phyloP scores from a whole-genome alignment of 2,329 filamentous ascomycete genomes.

The Boeremia exigua region DNA sequence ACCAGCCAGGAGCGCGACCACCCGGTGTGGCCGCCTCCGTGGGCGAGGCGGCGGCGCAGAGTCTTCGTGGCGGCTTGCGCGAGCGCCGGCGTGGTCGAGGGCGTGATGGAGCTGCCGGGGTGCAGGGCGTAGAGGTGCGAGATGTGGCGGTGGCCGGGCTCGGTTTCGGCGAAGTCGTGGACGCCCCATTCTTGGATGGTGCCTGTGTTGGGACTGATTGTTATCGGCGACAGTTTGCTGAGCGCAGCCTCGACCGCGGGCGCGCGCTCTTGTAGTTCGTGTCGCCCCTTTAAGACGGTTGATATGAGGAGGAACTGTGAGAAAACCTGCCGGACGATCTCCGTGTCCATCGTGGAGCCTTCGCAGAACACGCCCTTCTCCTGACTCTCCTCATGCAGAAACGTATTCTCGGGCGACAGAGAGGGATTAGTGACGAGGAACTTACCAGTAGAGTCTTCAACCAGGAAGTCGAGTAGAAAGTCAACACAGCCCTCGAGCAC shows the following conservation, averaged over 20 bases:
- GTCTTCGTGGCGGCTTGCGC: conserved; percentile 38
- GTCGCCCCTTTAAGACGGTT: neutral
- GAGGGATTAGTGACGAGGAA: conserved; percentile 47
- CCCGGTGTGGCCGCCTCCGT: conserved; percentile 54
- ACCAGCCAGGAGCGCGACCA: conserved; percentile 61
- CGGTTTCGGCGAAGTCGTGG: conserved; percentile 47
- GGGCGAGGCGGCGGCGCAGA: conserved; percentile 39
- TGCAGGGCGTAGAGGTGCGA: conserved; percentile 59
- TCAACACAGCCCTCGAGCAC: conserved; percentile 44
- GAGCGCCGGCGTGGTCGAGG: conserved; percentile 40
- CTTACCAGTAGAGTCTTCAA: conserved; percentile 30
- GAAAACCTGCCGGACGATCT: conserved; percentile 52
- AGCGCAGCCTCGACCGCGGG: conserved; percentile 10
- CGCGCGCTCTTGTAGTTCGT: neutral
- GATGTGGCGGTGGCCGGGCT: conserved; percentile 59
- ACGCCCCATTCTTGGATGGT: conserved; percentile 36
- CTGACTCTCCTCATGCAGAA: conserved; percentile 32
- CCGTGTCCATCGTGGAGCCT: conserved; percentile 55
- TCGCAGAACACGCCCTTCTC: conserved; percentile 23
- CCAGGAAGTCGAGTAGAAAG: conserved; percentile 51
- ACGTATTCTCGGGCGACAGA: conserved; percentile 50
- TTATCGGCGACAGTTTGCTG: conserved; percentile 18
- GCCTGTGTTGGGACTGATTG: conserved; percentile 36
- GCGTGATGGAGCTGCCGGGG: conserved; percentile 53
- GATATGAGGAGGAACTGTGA: conserved; percentile 32